Evolutionary conservation across 1,284 basidiomycete species (phyloP).

Genomic region (Rhodofomes roseus): DNA sequence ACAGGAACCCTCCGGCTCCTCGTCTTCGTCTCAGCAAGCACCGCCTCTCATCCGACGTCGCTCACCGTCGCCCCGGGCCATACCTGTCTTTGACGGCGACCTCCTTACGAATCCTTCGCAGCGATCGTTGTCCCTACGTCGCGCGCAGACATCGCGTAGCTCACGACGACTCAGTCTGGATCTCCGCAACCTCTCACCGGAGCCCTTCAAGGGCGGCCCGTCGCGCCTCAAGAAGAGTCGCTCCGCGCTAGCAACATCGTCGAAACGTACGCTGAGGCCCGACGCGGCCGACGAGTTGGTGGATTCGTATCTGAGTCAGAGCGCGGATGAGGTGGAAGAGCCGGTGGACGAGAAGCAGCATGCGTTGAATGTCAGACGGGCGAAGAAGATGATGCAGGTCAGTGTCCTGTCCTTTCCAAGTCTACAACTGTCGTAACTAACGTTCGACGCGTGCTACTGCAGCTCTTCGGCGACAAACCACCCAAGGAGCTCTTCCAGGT

Average conservation of each 20-base stretch:
- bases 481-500: slow-evolving; percentile 33
- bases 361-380: slow-evolving; percentile 38
- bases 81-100: neutral
- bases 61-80: neutral
- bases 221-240: slow-evolving; percentile 10
- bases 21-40: neutral
- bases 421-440: neutral
- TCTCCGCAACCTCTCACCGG: slow-evolving; percentile 14
- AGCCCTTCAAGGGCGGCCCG: slow-evolving; percentile 6
- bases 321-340: neutral
- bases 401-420: slow-evolving; percentile 6
- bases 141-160: slow-evolving; percentile 3
- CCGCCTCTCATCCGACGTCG: neutral
- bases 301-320: slow-evolving; percentile 4
- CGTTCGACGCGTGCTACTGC: slow-evolving; percentile 5
- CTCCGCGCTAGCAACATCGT: slow-evolving; percentile 1
- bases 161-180: slow-evolving; percentile 24
- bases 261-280: neutral
- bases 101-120: slow-evolving; percentile 1
- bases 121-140: slow-evolving; percentile 18
- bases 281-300: neutral
- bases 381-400: slow-evolving; percentile 48
- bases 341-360: slow-evolving; percentile 32
- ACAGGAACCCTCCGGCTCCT: neutral
- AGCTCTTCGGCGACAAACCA: slow-evolving; percentile 48